Base-by-base conservation (phyloP, 805 yeast species). In the Candida koratica region DNA sequence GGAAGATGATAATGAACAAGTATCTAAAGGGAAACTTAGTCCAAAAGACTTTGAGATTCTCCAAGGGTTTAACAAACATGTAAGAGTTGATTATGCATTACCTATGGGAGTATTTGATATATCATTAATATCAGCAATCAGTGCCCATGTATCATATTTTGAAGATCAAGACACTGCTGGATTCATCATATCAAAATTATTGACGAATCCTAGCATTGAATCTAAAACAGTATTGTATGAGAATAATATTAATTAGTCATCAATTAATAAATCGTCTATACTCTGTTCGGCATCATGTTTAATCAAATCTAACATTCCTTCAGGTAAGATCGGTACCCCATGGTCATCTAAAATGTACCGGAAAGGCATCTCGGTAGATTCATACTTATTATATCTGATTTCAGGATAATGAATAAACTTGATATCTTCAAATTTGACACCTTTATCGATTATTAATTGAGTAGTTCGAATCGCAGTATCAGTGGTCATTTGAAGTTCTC, bases 331-430 rank as follows among this genome's bases (percentile, higher is more conserved):
- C 1, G 98, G 97, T 42, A 75, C 71, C 3, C 76, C 77, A 1
- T 71, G 48, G 0, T 52, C 56, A 48, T 84, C 84, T 40, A 80
- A 61, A 12, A 90, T 82, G 51, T 90, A 90, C 54, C 98, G 73
- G 65, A 90, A 90, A 3, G 98, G 98, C 98, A 90, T 90, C 55
- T 90, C 97, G 0, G 96, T 88, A 3, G 95, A 84, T 60, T 93
- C 98, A 52, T 84, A 77, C 56, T 81, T 82, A 60, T 70, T 81
- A 65, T 84, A 90, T 55, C 87, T 77, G 48, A 90, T 82, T 60
- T 90, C 97, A 3, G 98, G 98, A 55, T 85, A 88, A 57, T 93
- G 97, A 35, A 90, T 77, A 56, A 86, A 90, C 38, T 76, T 74
- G 43, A 93, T 86, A 34, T 84, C 75, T 44, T 83, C 84, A 49